These are phyloP conservation scores for Podaxis carcinomalis DNA, from an alignment of 768 basidiomycete species.

Conservation along the genomic window DNA sequence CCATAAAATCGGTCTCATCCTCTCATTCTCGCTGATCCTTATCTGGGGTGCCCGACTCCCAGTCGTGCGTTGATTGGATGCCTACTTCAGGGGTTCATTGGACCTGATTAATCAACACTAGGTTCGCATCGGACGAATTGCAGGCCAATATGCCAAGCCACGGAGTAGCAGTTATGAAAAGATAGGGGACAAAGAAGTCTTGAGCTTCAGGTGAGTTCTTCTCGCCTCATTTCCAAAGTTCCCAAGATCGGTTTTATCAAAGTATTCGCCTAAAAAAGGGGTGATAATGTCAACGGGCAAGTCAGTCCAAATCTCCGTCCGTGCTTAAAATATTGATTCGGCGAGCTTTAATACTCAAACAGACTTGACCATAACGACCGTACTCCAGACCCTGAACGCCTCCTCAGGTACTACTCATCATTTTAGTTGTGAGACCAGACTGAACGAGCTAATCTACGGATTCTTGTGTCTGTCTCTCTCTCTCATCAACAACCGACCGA, in stretches of 20 bases:
- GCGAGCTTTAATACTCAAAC: constrained; percentile 10
- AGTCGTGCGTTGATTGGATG: constrained; percentile 52
- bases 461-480: background rate
- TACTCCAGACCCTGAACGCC: constrained; percentile 83
- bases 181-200: constrained; percentile 68
- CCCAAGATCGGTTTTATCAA: constrained; percentile 4
- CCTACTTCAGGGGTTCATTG: constrained; percentile 1
- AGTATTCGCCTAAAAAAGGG: constrained; percentile 40
- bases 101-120: constrained; percentile 19
- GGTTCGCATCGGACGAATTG: constrained; percentile 87
- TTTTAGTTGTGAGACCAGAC: background rate
- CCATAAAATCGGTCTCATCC: constrained; percentile 83
- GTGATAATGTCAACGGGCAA: constrained; percentile 94
- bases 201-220: constrained; percentile 76
- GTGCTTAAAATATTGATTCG: constrained; percentile 15
- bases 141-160: constrained; percentile 96
- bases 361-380: constrained; percentile 75
- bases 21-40: constrained; percentile 93
- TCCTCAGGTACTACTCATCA: constrained; percentile 57
- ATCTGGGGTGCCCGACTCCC: constrained; percentile 92
- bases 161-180: constrained; percentile 80
- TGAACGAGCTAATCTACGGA: constrained; percentile 1
- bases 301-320: constrained; percentile 16
- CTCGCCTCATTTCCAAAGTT: background rate
- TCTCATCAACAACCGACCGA: background rate